These are phyloP conservation scores for Ophiostoma novo-ulmi DNA, from an alignment of 2,329 filamentous ascomycete species.

Conservation along the genomic window DNA sequence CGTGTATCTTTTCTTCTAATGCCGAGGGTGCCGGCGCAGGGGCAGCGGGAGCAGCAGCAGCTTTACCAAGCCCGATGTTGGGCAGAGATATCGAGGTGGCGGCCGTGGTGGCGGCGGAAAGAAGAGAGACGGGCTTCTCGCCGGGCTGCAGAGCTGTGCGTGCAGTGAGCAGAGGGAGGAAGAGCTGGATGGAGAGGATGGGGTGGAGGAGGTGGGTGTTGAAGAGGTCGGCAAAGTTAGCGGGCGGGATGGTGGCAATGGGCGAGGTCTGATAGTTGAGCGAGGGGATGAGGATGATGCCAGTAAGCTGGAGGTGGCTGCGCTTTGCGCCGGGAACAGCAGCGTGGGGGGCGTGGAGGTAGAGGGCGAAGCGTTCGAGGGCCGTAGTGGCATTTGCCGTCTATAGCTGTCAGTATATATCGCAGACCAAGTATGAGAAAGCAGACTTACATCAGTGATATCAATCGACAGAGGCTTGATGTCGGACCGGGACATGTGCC, in stretches of 20 bases:
- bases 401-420: slow-evolving; percentile 38
- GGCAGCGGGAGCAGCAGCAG: not conserved
- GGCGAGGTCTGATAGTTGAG: slow-evolving; percentile 75
- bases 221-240: slow-evolving; percentile 81
- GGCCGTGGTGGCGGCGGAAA: slow-evolving; percentile 29
- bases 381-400: slow-evolving; percentile 62
- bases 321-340: slow-evolving; percentile 71
- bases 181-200: slow-evolving; percentile 80
- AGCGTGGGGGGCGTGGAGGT: slow-evolving; percentile 68
- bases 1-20: slow-evolving; percentile 13
- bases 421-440: slow-evolving; percentile 33
- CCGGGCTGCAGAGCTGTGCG: slow-evolving; percentile 44
- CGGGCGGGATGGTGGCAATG: slow-evolving; percentile 77
- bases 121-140: slow-evolving; percentile 30
- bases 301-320: slow-evolving; percentile 70
- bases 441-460: slow-evolving; percentile 60
- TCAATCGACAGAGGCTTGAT: slow-evolving; percentile 79
- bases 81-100: slow-evolving; percentile 39
- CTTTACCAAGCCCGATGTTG: slow-evolving; percentile 16
- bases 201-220: slow-evolving; percentile 89
- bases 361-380: slow-evolving; percentile 65
- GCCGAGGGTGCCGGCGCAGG: not conserved
- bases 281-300: slow-evolving; percentile 78
- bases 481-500: slow-evolving; percentile 71
- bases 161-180: slow-evolving; percentile 71